Conservation (phyloP, 345 rosid species). For the Aquilaria malaccensis region DNA sequence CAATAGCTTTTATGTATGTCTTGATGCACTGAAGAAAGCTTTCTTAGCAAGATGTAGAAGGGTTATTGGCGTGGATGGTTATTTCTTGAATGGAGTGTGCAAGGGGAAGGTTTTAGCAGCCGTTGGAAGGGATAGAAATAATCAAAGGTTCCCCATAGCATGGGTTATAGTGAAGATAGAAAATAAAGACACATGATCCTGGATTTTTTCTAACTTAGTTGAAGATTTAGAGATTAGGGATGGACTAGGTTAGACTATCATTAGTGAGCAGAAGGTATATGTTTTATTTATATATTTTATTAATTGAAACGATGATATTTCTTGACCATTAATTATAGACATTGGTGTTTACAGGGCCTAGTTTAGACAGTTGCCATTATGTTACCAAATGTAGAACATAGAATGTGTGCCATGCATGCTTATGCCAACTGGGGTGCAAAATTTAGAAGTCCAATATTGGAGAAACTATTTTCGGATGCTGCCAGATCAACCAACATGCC, state of each 20-base stretch:
- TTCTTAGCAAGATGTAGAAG: neutral
- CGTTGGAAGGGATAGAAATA: neutral
- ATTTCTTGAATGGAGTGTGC: neutral
- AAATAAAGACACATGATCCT: neutral
- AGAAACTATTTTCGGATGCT: neutral
- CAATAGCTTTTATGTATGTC: no score
- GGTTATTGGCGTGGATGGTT: neutral
- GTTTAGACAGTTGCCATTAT: no score
- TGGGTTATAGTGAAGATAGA: neutral
- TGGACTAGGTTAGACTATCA: neutral
- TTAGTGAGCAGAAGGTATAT: neutral
- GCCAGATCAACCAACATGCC: neutral
- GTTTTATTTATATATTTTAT: no score
- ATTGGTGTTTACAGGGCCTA: no score
- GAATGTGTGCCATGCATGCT: no score
- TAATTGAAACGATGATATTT: no score
- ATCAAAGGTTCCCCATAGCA: slow-evolving; percentile 1
- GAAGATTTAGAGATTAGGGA: neutral
- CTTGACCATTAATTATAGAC: no score
- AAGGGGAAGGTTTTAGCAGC: neutral
- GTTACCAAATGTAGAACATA: no score
- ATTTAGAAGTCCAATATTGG: neutral
- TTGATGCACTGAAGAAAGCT: no score
- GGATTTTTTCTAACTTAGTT: neutral
- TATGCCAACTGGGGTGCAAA: neutral